These are phyloP conservation scores for Lipomyces starkeyi DNA, from an alignment of 805 yeast genomes.

Conservation along the genomic window DNA sequence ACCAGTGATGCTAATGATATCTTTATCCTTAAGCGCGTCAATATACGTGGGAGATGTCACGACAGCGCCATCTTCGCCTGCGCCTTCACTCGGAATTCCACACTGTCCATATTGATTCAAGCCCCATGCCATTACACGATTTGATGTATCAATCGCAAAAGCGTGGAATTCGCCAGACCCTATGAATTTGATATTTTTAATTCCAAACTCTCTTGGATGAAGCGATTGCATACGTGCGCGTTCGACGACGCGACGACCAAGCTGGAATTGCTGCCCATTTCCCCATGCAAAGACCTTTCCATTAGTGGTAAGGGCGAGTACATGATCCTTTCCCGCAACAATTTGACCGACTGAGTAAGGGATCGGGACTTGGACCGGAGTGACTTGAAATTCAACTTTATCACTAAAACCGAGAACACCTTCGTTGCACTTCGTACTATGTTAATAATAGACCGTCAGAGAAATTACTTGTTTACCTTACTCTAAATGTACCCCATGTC, in stretches of 20 bases:
- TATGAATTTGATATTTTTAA: constrained; percentile 75
- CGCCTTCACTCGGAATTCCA: constrained; percentile 70
- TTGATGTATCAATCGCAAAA: constrained; percentile 81
- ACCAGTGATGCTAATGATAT: constrained; percentile 71
- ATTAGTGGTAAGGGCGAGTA: constrained; percentile 78
- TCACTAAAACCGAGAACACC: constrained; percentile 85
- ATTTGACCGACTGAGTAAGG: constrained; percentile 76
- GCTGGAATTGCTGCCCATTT: constrained; percentile 89
- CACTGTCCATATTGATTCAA: constrained; percentile 97
- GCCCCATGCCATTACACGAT: constrained; percentile 88
- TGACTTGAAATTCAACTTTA: constrained; percentile 64
- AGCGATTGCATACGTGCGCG: constrained; percentile 74
- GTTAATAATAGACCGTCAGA: not conserved
- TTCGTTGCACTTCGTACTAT: constrained; percentile 64
- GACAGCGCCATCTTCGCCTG: constrained; percentile 77
- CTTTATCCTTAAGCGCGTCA: constrained; percentile 62
- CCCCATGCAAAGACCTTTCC: constrained; percentile 98
- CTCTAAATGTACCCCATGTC: constrained; percentile 93
- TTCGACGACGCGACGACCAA: constrained; percentile 85
- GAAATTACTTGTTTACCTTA: constrained; percentile 1
- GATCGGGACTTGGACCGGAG: constrained; percentile 67
- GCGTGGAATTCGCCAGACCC: constrained; percentile 96
- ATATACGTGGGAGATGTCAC: constrained; percentile 79
- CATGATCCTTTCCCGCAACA: constrained; percentile 92
- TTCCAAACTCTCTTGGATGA: constrained; percentile 83